phyloP scores from a whole-genome alignment of 352 stramenopile species.

The Globisporangium parvum region DNA sequence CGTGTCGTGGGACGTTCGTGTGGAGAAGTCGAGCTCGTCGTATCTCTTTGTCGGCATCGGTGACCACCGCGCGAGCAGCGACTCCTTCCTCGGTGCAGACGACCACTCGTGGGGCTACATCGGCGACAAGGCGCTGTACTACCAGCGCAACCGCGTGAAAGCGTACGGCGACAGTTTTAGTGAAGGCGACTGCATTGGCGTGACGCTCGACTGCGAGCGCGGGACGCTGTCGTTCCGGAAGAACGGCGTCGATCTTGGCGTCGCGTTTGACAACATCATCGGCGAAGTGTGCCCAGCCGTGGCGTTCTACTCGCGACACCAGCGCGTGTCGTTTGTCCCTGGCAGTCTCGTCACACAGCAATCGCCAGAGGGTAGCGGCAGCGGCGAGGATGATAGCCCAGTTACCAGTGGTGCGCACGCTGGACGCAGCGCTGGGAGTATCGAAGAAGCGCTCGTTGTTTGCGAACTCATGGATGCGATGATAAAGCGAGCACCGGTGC shows the following conservation, averaged over 20 bases:
- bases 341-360: conserved; percentile 8
- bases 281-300: conserved; percentile 89
- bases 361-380: background rate
- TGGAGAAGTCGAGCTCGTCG: conserved; percentile 94
- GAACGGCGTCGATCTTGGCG: conserved; percentile 80
- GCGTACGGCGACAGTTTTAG: conserved; percentile 84
- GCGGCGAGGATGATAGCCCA: background rate
- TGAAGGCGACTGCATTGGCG: conserved; percentile 82
- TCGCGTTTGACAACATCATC: conserved; percentile 90
- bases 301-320: conserved; percentile 90
- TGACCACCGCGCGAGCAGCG: conserved; percentile 85
- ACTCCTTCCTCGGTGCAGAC: conserved; percentile 97
- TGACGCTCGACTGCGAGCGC: conserved; percentile 78
- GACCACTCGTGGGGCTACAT: conserved; percentile 98
- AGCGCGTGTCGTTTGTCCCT: conserved; percentile 62
- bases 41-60: conserved; percentile 98
- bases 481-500: conserved; percentile 20
- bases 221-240: conserved; percentile 86
- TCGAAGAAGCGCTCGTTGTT: conserved; percentile 53
- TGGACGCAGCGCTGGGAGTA: conserved; percentile 10
- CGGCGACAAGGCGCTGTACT: conserved; percentile 97
- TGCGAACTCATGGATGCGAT: conserved; percentile 58
- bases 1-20: conserved; percentile 78
- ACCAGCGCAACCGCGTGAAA: conserved; percentile 93
- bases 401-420: background rate